Conservation (phyloP, 345 rosid species). For the Lenwebbia sp. region DNA sequence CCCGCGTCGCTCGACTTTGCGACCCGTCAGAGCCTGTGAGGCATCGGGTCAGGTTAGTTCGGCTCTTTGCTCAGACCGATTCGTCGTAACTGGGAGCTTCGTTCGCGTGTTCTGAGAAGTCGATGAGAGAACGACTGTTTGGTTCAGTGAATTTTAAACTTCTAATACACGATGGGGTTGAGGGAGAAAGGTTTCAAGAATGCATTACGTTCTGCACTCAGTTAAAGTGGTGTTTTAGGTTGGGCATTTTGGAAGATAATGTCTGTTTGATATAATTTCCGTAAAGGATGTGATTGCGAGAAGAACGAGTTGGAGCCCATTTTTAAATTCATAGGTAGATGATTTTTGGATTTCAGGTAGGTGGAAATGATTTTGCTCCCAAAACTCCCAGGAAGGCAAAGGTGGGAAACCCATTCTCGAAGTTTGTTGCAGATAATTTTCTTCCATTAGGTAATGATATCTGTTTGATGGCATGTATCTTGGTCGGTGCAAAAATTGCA, state of each 20-base stretch:
- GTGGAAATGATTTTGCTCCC: constrained; percentile 13
- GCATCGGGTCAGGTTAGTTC: constrained; percentile 30
- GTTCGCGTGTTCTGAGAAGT: neutral
- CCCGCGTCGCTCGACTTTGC: constrained; percentile 8
- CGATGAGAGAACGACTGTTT: neutral
- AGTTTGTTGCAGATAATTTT: constrained; percentile 48
- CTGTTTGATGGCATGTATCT: neutral
- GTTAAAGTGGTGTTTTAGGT: neutral
- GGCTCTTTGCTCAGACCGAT: neutral
- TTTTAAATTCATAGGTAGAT: neutral
- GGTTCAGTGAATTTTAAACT: neutral
- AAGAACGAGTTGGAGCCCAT: neutral
- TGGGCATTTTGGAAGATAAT: neutral
- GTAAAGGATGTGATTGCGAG: neutral
- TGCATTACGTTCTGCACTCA: neutral
- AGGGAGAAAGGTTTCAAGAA: neutral
- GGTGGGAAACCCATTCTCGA: constrained; percentile 32
- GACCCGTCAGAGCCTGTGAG: constrained; percentile 28
- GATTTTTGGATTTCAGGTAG: constrained; percentile 15
- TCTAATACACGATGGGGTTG: neutral
- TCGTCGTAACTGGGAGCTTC: neutral
- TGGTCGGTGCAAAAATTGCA: neutral
- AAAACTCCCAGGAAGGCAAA: constrained; percentile 6
- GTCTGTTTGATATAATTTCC: neutral
- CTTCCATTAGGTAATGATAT: constrained; percentile 58